Evolutionary conservation across 1,139 yeast genomes (phyloP).

Genomic region (Wickerhamiella infanticola): DNA sequence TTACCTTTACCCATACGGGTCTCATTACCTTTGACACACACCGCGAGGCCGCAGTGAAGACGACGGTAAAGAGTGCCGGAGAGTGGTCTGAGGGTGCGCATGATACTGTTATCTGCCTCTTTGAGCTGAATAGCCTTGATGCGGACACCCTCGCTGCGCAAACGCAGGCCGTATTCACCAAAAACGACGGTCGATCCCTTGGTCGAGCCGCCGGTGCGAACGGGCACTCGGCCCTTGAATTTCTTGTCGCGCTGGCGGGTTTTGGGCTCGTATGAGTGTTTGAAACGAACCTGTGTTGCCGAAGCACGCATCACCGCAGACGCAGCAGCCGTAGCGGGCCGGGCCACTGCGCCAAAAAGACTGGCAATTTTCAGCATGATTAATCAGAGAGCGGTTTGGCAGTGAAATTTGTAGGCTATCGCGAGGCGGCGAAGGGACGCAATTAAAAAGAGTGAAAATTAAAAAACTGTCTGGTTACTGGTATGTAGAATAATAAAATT

Average conservation of each 20-base stretch:
- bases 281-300: constrained; percentile 30
- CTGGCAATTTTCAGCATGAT: neutral
- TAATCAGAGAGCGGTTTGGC: neutral
- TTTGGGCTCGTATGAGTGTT: constrained; percentile 72
- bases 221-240: constrained; percentile 89
- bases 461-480: no score
- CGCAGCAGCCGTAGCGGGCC: neutral
- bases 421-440: no score
- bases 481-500: no score
- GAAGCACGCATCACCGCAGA: neutral
- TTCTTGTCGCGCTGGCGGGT: constrained; percentile 60
- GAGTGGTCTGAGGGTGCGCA: constrained; percentile 64
- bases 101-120: constrained; percentile 78
- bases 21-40: constrained; percentile 93
- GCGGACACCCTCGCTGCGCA: constrained; percentile 74
- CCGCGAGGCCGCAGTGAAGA: constrained; percentile 72
- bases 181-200: constrained; percentile 72
- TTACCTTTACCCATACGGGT: constrained; percentile 99
- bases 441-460: no score
- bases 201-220: constrained; percentile 85
- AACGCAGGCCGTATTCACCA: constrained; percentile 77
- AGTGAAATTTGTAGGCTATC: no score
- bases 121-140: constrained; percentile 79
- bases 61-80: constrained; percentile 62
- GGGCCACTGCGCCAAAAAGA: neutral